Evolutionary conservation across 2,329 filamentous ascomycete genomes (phyloP).

Genomic region (Xylariaceae sp.): DNA sequence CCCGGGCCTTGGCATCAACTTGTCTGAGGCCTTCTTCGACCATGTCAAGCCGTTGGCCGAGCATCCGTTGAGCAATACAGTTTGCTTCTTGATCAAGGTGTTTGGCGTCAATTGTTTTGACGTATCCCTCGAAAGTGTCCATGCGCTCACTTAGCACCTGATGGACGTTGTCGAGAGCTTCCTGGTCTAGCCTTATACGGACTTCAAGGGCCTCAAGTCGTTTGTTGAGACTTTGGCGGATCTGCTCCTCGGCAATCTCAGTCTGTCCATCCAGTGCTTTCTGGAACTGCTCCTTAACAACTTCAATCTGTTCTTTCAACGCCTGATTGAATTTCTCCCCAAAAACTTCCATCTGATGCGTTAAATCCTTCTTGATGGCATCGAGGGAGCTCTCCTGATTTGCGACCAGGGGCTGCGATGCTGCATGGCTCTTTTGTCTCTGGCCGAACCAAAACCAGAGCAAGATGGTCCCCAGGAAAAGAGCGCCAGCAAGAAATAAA

Average conservation of each 20-base stretch:
- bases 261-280: conserved; percentile 18
- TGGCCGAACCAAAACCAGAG: conserved; percentile 17
- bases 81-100: conserved; percentile 30
- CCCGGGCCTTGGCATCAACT: conserved; percentile 23
- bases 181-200: conserved; percentile 28
- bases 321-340: conserved; percentile 19
- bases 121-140: conserved; percentile 26
- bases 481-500: conserved; percentile 13
- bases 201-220: conserved; percentile 25
- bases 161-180: conserved; percentile 25
- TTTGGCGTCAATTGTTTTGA: conserved; percentile 27
- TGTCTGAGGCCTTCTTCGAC: conserved; percentile 21
- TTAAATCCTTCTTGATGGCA: conserved; percentile 15
- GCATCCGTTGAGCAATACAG: conserved; percentile 21
- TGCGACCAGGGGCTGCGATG: not conserved
- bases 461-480: conserved; percentile 14
- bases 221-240: conserved; percentile 25
- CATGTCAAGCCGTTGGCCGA: conserved; percentile 25
- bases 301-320: conserved; percentile 15
- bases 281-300: conserved; percentile 22
- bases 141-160: conserved; percentile 23
- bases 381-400: conserved; percentile 16
- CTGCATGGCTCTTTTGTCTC: conserved; percentile 7
- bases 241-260: conserved; percentile 21
- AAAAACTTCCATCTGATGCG: conserved; percentile 19